A percentile compares a stretch with the other conserved stretches of the same genome.
phyloP scores from a whole-genome alignment of 1,139 yeast genomes.

The Magnusiomyces tetraspermus region DNA sequence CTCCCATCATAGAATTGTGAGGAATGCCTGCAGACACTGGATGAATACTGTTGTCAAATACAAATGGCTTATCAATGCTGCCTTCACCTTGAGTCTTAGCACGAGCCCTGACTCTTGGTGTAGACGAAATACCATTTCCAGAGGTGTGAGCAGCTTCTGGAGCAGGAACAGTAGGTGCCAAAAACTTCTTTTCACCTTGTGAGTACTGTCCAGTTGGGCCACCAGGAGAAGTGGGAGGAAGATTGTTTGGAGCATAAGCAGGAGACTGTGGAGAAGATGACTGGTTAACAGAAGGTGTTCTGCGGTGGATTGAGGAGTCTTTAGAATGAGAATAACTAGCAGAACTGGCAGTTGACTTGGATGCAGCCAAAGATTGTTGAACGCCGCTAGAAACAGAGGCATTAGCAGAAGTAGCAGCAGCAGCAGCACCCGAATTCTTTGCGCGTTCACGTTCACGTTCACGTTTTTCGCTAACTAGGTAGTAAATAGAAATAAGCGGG shows the following conservation, averaged over 20 bases:
- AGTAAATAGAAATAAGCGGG: constrained; percentile 80
- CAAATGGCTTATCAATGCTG: constrained; percentile 15
- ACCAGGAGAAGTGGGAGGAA: neutral
- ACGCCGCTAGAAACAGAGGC: too few relatives aligned
- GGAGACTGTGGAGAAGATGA: neutral
- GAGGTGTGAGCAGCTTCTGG: constrained; percentile 15
- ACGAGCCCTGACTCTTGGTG: constrained; percentile 19
- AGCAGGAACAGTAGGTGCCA: constrained; percentile 13
- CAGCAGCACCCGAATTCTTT: neutral
- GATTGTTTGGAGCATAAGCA: neutral
- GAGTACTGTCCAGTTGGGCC: neutral
- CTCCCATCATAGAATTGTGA: neutral
- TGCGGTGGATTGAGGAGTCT: too few relatives aligned
- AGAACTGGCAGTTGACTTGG: neutral
- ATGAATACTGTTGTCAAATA: constrained; percentile 11
- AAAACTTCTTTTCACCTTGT: constrained; percentile 8
- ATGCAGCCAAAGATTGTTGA: too few relatives aligned
- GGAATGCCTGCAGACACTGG: neutral
- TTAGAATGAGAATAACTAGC: neutral
- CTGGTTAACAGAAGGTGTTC: too few relatives aligned
- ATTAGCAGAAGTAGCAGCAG: neutral
- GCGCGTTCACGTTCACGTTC: constrained; percentile 47
- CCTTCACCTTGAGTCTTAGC: constrained; percentile 24
- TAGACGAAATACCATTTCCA: constrained; percentile 10
- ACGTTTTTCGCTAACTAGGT: constrained; percentile 74